These are phyloP conservation scores for Penicillium bialowiezense DNA, from an alignment of 495 filamentous ascomycete genomes.

Conservation along the genomic window DNA sequence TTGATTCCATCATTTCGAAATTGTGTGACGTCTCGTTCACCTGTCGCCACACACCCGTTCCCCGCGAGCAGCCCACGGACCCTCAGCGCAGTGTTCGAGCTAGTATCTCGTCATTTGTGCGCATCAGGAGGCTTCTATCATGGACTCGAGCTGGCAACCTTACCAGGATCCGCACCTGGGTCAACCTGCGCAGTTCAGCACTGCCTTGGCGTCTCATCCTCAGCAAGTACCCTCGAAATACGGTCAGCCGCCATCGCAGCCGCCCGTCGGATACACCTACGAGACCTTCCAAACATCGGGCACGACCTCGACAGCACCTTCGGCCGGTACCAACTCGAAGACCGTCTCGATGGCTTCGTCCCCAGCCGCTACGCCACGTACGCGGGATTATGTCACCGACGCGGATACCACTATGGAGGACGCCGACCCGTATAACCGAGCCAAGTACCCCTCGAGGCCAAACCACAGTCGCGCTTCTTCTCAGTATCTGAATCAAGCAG, in stretches of 20 bases:
- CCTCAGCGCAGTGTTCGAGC: constrained; percentile 33
- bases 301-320: constrained; percentile 41
- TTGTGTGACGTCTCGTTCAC: constrained; percentile 16
- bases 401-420: constrained; percentile 91
- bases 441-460: constrained; percentile 73
- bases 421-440: constrained; percentile 76
- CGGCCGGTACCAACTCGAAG: constrained; percentile 52
- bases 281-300: constrained; percentile 63
- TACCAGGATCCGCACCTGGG: constrained; percentile 48
- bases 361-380: constrained; percentile 62
- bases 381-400: constrained; percentile 66
- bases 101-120: constrained; percentile 13
- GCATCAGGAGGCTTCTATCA: constrained; percentile 15
- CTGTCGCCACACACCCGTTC: constrained; percentile 28
- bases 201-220: constrained; percentile 38
- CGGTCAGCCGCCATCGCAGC: constrained; percentile 52
- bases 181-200: constrained; percentile 41
- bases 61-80: constrained; percentile 29
- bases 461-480: constrained; percentile 60
- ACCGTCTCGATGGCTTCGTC: constrained; percentile 59
- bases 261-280: constrained; percentile 68
- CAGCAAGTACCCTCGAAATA: constrained; percentile 43
- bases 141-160: constrained; percentile 55
- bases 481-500: constrained; percentile 60
- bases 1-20: constrained; percentile 15